phyloP scores from a whole-genome alignment of 2,329 filamentous ascomycete genomes.

The Phialocephala sp. region DNA sequence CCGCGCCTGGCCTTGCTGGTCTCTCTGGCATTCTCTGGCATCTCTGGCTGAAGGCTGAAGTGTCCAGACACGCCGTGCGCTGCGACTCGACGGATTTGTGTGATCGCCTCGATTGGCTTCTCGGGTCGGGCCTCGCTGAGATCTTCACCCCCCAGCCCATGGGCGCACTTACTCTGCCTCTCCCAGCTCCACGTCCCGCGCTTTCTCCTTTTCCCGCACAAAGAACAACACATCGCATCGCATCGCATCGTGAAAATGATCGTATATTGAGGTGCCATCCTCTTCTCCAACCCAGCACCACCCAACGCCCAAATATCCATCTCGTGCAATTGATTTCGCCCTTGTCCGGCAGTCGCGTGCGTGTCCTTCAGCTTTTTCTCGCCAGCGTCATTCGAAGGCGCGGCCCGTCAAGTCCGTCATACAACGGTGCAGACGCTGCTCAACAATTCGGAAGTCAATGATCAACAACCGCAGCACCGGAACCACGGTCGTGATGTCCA shows the following conservation, averaged over 20 bases:
- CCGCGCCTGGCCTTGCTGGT: too few species aligned
- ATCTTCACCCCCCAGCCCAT: not conserved
- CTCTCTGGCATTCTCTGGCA: too few species aligned
- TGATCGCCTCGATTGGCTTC: not conserved
- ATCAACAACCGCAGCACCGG: not conserved
- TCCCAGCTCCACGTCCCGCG: not conserved
- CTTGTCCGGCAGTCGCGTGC: not conserved
- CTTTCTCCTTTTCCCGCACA: conserved; percentile 1
- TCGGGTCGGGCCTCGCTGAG: not conserved
- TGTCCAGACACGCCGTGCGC: not conserved
- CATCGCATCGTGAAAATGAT: not conserved
- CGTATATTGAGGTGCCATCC: conserved; percentile 1
- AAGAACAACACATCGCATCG: not conserved
- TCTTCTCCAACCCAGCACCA: not conserved
- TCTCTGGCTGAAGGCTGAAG: too few species aligned
- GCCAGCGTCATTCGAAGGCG: not conserved
- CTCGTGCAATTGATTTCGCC: not conserved
- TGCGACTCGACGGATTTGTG: not conserved
- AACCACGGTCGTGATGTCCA: conserved; percentile 28
- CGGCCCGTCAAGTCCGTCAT: not conserved
- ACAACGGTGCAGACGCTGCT: not conserved
- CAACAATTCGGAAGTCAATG: not conserved
- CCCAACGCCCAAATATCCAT: not conserved
- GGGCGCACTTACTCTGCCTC: not conserved
- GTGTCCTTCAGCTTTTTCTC: not conserved